These are phyloP conservation scores for Gremmenia infestans DNA, from an alignment of 2,329 filamentous ascomycete genomes.

Conservation along the genomic window DNA sequence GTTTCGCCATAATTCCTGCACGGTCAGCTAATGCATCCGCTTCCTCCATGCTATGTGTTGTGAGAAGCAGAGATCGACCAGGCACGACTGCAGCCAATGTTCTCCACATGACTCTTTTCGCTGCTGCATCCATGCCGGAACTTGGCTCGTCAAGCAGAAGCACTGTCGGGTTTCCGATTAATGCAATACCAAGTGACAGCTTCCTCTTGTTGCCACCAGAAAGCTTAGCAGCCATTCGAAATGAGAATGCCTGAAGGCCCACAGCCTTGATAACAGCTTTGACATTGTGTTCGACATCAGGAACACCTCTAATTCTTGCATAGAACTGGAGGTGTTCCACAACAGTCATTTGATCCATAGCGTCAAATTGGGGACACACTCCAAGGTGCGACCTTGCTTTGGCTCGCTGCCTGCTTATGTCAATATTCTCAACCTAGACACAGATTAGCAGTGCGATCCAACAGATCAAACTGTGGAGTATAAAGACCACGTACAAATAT, in stretches of 20 bases:
- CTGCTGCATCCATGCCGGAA: constrained; percentile 83
- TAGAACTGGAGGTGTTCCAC: constrained; percentile 85
- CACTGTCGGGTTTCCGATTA: constrained; percentile 88
- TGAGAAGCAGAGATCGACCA: constrained; percentile 79
- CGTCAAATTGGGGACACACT: constrained; percentile 87
- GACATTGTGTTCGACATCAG: constrained; percentile 72
- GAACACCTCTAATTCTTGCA: constrained; percentile 74
- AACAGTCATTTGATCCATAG: constrained; percentile 88
- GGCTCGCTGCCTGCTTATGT: constrained; percentile 67
- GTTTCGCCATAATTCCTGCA: constrained; percentile 78
- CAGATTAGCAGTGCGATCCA: background rate
- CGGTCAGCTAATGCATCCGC: constrained; percentile 81
- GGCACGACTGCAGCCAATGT: constrained; percentile 69
- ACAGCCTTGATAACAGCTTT: constrained; percentile 74
- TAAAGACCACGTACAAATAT: constrained; percentile 47
- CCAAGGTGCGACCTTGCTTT: constrained; percentile 72
- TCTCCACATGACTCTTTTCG: constrained; percentile 90
- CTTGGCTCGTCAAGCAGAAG: constrained; percentile 85
- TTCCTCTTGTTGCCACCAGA: constrained; percentile 95
- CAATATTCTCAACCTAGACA: constrained; percentile 58
- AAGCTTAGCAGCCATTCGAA: constrained; percentile 71
- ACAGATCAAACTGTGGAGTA: background rate
- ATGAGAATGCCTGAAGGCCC: constrained; percentile 64
- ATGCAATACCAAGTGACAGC: constrained; percentile 77
- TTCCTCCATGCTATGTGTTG: constrained; percentile 94